phyloP scores from a whole-genome alignment of 2,329 filamentous ascomycete species.

The Lasiodiplodia sp. region DNA sequence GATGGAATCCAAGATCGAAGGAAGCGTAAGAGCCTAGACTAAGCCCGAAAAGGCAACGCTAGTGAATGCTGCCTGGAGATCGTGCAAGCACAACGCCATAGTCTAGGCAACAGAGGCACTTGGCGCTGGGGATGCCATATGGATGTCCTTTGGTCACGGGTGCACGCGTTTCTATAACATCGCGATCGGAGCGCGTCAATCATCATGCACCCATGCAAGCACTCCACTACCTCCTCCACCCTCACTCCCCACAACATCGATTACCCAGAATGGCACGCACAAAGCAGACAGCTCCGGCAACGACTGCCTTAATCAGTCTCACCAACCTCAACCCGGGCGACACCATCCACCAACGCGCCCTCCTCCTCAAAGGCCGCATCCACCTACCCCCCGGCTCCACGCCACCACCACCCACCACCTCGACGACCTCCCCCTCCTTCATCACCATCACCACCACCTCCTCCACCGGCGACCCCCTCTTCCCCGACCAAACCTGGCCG shows the following conservation, averaged over 20 bases:
- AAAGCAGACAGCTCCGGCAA: background rate
- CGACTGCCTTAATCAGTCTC: background rate
- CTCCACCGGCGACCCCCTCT: slow-evolving; percentile 36
- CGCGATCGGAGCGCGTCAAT: background rate
- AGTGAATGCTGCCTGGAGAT: slow-evolving; percentile 4
- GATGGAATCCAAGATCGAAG: background rate
- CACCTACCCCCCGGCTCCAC: background rate
- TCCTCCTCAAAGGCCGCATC: slow-evolving; percentile 42
- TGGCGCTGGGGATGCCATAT: background rate
- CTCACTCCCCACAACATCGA: background rate
- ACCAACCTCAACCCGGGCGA: background rate
- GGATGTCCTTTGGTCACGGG: background rate
- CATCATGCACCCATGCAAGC: background rate
- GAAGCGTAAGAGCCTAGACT: background rate
- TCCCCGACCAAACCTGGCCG: slow-evolving; percentile 44
- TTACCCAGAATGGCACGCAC: background rate
- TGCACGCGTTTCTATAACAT: background rate
- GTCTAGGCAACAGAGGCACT: background rate
- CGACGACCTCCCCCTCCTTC: slow-evolving; percentile 9
- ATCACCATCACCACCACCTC: slow-evolving; percentile 37
- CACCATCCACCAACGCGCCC: slow-evolving; percentile 36
- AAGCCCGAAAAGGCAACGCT: background rate
- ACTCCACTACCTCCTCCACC: background rate
- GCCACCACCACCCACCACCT: background rate
- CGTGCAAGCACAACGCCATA: background rate